phyloP scores from a whole-genome alignment of 2,329 filamentous ascomycete genomes.

The Sclerotinia glacialis region DNA sequence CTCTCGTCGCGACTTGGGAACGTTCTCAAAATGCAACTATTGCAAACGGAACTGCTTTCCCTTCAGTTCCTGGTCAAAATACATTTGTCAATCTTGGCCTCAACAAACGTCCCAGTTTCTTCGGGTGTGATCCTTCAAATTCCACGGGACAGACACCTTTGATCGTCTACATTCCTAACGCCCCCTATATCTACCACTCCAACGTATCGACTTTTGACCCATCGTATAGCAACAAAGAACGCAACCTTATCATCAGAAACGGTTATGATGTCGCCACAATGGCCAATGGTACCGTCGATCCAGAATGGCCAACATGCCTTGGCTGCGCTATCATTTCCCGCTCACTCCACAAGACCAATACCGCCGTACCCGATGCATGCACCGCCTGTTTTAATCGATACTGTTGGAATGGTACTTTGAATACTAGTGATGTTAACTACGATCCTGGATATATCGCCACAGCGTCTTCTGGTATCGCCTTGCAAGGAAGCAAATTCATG shows the following conservation, averaged over 20 bases:
- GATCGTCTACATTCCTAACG: slow-evolving; percentile 84
- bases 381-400: slow-evolving; percentile 73
- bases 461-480: slow-evolving; percentile 7
- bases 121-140: slow-evolving; percentile 70
- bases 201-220: slow-evolving; percentile 79
- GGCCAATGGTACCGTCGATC: slow-evolving; percentile 73
- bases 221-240: slow-evolving; percentile 60
- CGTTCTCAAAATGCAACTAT: slow-evolving; percentile 58
- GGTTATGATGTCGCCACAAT: slow-evolving; percentile 81
- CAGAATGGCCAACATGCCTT: slow-evolving; percentile 77
- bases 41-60: slow-evolving; percentile 68
- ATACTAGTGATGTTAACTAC: slow-evolving; percentile 30
- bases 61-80: slow-evolving; percentile 67
- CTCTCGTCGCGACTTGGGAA: slow-evolving; percentile 70
- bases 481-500: neutral
- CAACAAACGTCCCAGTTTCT: slow-evolving; percentile 74
- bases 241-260: slow-evolving; percentile 80
- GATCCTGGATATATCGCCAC: slow-evolving; percentile 28
- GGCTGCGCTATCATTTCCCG: slow-evolving; percentile 82
- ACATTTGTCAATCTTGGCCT: slow-evolving; percentile 76
- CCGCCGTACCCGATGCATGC: slow-evolving; percentile 68
- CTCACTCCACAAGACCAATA: slow-evolving; percentile 69
- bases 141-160: slow-evolving; percentile 59
- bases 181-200: slow-evolving; percentile 71
- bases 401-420: slow-evolving; percentile 77